phyloP scores from a whole-genome alignment of 768 basidiomycete genomes.

The Rhizopogon vulgaris region DNA sequence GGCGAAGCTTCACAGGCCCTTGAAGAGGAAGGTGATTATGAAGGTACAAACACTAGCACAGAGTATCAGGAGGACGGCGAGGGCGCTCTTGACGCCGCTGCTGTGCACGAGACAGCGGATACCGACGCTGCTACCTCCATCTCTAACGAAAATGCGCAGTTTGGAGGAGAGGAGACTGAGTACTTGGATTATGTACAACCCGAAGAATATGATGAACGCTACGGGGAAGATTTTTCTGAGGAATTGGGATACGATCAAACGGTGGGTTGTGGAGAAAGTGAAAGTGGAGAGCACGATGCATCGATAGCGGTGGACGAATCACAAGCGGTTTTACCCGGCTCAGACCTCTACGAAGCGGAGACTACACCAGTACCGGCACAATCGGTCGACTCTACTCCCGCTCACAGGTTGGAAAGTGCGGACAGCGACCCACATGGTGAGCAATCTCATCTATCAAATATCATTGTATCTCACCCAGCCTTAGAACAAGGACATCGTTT shows the following conservation, averaged over 20 bases:
- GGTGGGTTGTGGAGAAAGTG: constrained; percentile 15
- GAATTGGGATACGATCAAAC: constrained; percentile 13
- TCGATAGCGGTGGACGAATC: constrained; percentile 15
- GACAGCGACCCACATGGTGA: not conserved
- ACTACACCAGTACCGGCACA: constrained; percentile 10
- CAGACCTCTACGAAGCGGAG: constrained; percentile 10
- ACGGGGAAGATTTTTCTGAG: constrained; percentile 30
- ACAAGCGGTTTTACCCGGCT: constrained; percentile 5
- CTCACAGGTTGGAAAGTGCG: not conserved
- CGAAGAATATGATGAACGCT: constrained; percentile 31
- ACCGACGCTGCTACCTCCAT: constrained; percentile 11
- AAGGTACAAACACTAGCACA: constrained; percentile 10
- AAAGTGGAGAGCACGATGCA: constrained; percentile 12
- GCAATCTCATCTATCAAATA: not conserved
- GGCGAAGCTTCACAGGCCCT: constrained; percentile 10
- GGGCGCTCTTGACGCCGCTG: constrained; percentile 22
- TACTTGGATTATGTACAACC: constrained; percentile 26
- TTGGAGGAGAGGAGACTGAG: constrained; percentile 27
- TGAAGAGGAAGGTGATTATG: constrained; percentile 18
- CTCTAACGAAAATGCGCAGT: constrained; percentile 8
- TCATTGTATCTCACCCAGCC: not conserved
- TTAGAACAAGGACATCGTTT: not conserved
- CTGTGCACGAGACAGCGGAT: constrained; percentile 21
- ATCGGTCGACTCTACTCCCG: constrained; percentile 6
- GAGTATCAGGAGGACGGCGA: constrained; percentile 16